These are phyloP conservation scores for Akanthomyces muscarius DNA, from an alignment of 2,329 filamentous ascomycete species.

Conservation along the genomic window DNA sequence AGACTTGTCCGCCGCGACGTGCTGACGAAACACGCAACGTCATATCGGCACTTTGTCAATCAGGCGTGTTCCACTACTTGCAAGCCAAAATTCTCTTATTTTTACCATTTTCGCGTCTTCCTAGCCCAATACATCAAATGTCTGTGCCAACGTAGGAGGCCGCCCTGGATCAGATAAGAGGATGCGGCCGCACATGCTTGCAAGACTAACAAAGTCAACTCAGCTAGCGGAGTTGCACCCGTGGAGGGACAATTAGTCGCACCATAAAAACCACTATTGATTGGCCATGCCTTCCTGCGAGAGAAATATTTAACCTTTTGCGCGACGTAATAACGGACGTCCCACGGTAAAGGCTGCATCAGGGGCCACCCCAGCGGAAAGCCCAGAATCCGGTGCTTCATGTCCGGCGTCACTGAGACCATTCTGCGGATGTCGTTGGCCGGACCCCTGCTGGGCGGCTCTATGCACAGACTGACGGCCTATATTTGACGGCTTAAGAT, in stretches of 20 bases:
- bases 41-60: too few relatives aligned
- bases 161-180: neutral
- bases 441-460: neutral
- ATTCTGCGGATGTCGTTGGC: too few relatives aligned
- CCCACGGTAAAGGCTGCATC: neutral
- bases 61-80: neutral
- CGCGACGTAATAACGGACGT: neutral
- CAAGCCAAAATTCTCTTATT: neutral
- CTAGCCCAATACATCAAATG: neutral
- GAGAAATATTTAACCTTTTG: neutral
- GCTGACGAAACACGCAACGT: too few relatives aligned
- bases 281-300: too few relatives aligned
- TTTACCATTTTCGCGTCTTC: neutral
- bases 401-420: too few relatives aligned
- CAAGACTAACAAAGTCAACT: too few relatives aligned
- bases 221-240: neutral
- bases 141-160: neutral
- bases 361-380: too few relatives aligned
- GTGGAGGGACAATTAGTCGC: neutral
- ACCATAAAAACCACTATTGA: neutral
- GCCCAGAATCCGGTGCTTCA: too few relatives aligned
- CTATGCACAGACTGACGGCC: neutral
- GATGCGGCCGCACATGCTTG: neutral
- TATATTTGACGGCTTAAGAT: too few relatives aligned
- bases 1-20: too few relatives aligned